Conservation (phyloP, 1,284 basidiomycete species). For the Rhizopogon parksii region DNA sequence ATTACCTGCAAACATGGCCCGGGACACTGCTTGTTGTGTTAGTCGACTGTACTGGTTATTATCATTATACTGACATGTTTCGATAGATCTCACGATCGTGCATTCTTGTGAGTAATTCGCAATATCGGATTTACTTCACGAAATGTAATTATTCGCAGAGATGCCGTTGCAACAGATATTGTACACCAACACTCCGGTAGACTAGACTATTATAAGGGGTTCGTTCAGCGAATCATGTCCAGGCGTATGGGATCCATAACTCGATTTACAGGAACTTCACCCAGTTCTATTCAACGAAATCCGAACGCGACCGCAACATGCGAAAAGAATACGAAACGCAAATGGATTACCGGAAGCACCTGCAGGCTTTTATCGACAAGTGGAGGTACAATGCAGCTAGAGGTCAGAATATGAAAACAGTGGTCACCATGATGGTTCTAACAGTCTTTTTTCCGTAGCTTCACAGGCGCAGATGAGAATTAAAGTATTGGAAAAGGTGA, state of each 20-base stretch:
- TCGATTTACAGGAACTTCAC: slow-evolving; percentile 81
- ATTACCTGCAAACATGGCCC: slow-evolving; percentile 95
- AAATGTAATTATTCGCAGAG: slow-evolving; percentile 36
- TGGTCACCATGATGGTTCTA: background rate
- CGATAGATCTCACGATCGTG: slow-evolving; percentile 88
- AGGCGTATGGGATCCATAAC: background rate
- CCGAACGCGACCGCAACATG: slow-evolving; percentile 87
- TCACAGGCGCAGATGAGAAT: slow-evolving; percentile 95
- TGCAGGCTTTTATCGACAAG: slow-evolving; percentile 96
- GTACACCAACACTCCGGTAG: slow-evolving; percentile 94
- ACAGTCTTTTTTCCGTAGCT: slow-evolving; percentile 35
- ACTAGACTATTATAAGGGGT: slow-evolving; percentile 92
- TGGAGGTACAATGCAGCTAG: slow-evolving; percentile 95
- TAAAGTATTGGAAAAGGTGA: slow-evolving; percentile 93
- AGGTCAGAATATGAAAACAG: slow-evolving; percentile 32
- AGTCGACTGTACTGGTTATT: slow-evolving; percentile 22
- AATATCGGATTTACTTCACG: background rate
- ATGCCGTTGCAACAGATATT: slow-evolving; percentile 94
- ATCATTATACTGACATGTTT: background rate
- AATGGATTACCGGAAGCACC: slow-evolving; percentile 88
- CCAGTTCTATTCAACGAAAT: slow-evolving; percentile 98
- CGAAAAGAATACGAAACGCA: slow-evolving; percentile 94
- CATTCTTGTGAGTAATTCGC: slow-evolving; percentile 68
- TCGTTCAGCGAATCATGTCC: slow-evolving; percentile 9
- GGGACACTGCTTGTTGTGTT: slow-evolving; percentile 93